Conservation (phyloP, 371 early-diverging fungal genomes). For the Sporodiniella umbellata region DNA sequence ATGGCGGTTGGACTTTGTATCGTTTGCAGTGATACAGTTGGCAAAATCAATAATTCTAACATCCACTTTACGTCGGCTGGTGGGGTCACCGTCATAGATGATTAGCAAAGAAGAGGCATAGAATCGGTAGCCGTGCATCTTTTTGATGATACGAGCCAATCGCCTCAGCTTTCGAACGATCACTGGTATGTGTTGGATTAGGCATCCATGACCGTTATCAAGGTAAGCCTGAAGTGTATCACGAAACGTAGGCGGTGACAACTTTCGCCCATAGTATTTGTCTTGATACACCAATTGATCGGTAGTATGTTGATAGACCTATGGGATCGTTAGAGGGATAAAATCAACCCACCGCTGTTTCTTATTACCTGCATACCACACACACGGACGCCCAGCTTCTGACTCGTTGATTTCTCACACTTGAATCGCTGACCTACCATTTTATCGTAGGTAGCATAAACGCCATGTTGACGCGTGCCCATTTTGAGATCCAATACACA, state of each 20-base stretch:
- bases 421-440: slow-evolving; percentile 82
- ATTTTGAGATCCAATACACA: slow-evolving; percentile 97
- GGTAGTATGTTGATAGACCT: slow-evolving; percentile 76
- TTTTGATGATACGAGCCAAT: slow-evolving; percentile 69
- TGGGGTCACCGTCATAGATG: slow-evolving; percentile 42
- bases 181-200: slow-evolving; percentile 77
- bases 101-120: slow-evolving; percentile 84
- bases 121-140: slow-evolving; percentile 80
- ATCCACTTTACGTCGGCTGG: slow-evolving; percentile 50
- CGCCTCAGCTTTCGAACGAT: slow-evolving; percentile 70
- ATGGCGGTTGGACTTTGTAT: slow-evolving; percentile 21
- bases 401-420: slow-evolving; percentile 88
- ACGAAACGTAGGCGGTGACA: slow-evolving; percentile 74
- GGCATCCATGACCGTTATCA: slow-evolving; percentile 72
- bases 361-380: slow-evolving; percentile 96
- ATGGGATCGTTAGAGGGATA: too few relatives aligned
- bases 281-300: slow-evolving; percentile 75
- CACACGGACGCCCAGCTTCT: slow-evolving; percentile 87
- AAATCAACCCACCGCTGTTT: too few relatives aligned
- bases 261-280: slow-evolving; percentile 91
- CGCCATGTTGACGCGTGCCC: slow-evolving; percentile 96
- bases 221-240: slow-evolving; percentile 80
- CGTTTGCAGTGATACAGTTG: slow-evolving; percentile 58
- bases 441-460: slow-evolving; percentile 82
- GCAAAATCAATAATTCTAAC: slow-evolving; percentile 95